Conservation (phyloP, 805 yeast genomes). For the Cyberlindnera euphorbiae region DNA sequence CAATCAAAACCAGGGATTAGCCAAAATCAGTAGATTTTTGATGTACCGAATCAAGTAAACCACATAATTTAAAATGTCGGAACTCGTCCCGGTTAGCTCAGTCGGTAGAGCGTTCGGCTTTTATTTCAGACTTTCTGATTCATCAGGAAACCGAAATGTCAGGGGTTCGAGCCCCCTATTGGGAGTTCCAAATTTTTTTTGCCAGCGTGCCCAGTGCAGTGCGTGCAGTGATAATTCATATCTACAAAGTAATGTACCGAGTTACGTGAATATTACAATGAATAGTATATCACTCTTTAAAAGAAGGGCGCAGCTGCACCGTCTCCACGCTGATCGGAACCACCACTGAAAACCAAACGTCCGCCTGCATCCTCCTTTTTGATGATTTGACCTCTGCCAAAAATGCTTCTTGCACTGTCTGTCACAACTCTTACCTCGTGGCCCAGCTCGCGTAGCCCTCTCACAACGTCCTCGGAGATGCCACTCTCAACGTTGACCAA, state of each 20-base stretch:
- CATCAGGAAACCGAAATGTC: constrained; percentile 26
- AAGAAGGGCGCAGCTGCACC: constrained; percentile 54
- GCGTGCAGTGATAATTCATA: no score
- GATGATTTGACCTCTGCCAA: constrained; percentile 76
- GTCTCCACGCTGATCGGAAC: constrained; percentile 82
- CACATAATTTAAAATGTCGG: constrained; percentile 4
- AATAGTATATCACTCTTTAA: background rate
- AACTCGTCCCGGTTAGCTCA: constrained; percentile 30
- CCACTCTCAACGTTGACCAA: constrained; percentile 64
- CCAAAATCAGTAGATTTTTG: no score
- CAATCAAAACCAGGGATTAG: no score
- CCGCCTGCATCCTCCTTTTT: constrained; percentile 38
- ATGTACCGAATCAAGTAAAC: background rate
- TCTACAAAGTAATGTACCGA: no score
- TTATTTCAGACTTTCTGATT: constrained; percentile 10
- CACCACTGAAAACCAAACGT: constrained; percentile 53
- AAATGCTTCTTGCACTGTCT: constrained; percentile 40
- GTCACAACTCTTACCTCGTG: constrained; percentile 44
- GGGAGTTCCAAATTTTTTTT: constrained; percentile 24
- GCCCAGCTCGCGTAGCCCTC: constrained; percentile 46
- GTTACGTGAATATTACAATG: no score
- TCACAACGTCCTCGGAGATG: constrained; percentile 41
- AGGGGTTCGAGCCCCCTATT: constrained; percentile 31
- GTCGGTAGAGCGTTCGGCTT: constrained; percentile 30
- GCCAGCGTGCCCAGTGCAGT: no score